Evolutionary conservation across 2,329 filamentous ascomycete genomes (phyloP).

Genomic region (Paradendryphiella salina): DNA sequence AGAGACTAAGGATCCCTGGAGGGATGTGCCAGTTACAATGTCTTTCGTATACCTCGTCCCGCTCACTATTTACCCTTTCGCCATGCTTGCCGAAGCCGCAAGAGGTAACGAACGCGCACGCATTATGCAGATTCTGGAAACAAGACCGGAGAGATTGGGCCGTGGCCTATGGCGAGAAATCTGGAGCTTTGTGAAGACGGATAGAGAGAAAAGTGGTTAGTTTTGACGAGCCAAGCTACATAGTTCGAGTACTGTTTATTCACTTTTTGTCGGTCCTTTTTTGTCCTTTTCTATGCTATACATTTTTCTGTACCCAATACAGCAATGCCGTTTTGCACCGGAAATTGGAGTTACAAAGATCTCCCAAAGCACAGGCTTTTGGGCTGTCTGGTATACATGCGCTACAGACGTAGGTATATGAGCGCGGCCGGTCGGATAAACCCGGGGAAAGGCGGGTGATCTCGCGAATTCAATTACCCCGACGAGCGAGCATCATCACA

Average conservation of each 20-base stretch:
- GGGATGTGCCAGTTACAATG: constrained; percentile 37
- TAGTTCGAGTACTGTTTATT: background rate
- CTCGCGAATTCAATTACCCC: background rate
- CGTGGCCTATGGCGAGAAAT: constrained; percentile 23
- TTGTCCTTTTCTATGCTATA: too few species aligned
- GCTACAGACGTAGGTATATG: background rate
- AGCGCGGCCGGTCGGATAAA: constrained; percentile 11
- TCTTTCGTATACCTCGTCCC: constrained; percentile 41
- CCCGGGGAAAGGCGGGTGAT: constrained; percentile 2
- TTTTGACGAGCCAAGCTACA: too few species aligned
- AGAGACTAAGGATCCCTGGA: constrained; percentile 36
- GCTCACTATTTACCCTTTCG: constrained; percentile 31
- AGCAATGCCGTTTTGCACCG: background rate
- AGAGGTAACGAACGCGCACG: constrained; percentile 12
- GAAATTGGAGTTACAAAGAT: background rate
- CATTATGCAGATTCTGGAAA: constrained; percentile 18
- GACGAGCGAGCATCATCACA: too few species aligned
- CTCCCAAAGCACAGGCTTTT: too few species aligned
- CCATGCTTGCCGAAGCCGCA: constrained; percentile 26
- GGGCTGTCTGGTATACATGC: too few species aligned
- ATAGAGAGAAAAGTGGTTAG: constrained; percentile 12
- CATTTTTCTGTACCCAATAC: too few species aligned
- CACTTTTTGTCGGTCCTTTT: background rate
- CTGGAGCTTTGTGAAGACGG: constrained; percentile 29
- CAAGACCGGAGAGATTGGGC: constrained; percentile 18